These are phyloP conservation scores for Rhododendron ovatum DNA, from an alignment of 148 eudicot genomes.

Conservation along the genomic window DNA sequence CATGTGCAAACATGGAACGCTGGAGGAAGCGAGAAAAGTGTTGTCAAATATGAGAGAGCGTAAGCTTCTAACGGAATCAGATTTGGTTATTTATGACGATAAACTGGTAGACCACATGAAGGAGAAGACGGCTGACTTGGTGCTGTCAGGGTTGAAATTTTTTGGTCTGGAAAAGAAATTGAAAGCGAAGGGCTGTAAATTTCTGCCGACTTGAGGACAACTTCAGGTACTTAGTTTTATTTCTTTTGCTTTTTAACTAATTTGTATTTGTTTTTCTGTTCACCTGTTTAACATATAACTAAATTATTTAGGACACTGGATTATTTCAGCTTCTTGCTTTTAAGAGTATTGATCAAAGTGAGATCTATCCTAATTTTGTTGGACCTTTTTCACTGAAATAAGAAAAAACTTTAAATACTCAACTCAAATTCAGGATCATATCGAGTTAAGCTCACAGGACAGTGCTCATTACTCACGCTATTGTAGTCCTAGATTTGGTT, in stretches of 20 bases:
- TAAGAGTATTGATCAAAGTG: not conserved
- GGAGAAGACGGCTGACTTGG: slow-evolving; percentile 82
- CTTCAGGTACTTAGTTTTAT: slow-evolving; percentile 2
- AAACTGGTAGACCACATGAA: slow-evolving; percentile 74
- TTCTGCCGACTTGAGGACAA: slow-evolving; percentile 41
- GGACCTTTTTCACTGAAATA: not conserved
- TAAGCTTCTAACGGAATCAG: slow-evolving; percentile 55
- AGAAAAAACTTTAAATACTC: not conserved
- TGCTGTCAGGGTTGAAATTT: slow-evolving; percentile 71
- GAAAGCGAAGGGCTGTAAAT: slow-evolving; percentile 64
- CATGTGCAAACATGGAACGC: slow-evolving; percentile 81
- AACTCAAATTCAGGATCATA: not conserved
- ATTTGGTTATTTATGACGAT: slow-evolving; percentile 67
- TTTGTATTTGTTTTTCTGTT: not conserved
- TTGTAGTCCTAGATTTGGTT: not conserved
- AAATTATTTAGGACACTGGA: not conserved
- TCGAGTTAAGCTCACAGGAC: not conserved
- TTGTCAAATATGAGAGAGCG: slow-evolving; percentile 52
- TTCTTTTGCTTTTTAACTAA: not conserved
- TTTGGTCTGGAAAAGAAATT: slow-evolving; percentile 77
- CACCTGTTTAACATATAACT: not conserved
- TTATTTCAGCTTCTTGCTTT: slow-evolving; percentile 2
- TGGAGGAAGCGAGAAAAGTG: slow-evolving; percentile 82
- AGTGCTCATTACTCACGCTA: not conserved
- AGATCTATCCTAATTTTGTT: not conserved